Evolutionary conservation across 139 green algal genomes (phyloP).

Genomic region (Microglena sp.): DNA sequence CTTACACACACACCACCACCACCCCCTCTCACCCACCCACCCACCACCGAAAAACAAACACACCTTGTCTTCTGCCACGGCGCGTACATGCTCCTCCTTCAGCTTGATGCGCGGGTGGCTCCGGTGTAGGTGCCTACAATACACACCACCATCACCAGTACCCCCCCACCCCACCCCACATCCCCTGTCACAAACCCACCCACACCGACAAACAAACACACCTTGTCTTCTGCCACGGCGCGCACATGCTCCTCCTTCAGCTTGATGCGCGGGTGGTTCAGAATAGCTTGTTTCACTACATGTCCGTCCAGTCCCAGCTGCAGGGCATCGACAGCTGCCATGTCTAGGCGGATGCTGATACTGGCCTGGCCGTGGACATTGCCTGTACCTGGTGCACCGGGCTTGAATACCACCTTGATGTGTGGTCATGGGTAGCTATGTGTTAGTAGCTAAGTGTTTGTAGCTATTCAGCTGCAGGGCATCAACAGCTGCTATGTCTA

Average conservation of each 20-base stretch:
- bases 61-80: slow-evolving; percentile 35
- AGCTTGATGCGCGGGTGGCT: slow-evolving; percentile 72
- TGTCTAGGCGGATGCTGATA: slow-evolving; percentile 57
- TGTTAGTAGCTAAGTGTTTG: no score
- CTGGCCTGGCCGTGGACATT: slow-evolving; percentile 22
- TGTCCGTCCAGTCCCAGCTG: slow-evolving; percentile 65
- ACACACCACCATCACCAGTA: no score
- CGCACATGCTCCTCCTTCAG: slow-evolving; percentile 56
- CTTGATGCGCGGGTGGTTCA: slow-evolving; percentile 58
- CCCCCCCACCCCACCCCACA: no score
- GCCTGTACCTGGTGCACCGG: no score
- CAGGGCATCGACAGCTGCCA: slow-evolving; percentile 47
- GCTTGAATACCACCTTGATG: no score
- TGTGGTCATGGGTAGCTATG: no score
- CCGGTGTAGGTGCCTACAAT: no score
- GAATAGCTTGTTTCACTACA: slow-evolving; percentile 42
- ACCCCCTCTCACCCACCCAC: no score
- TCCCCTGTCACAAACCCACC: no score
- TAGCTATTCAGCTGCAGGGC: slow-evolving; percentile 76
- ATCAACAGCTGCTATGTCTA: slow-evolving; percentile 56
- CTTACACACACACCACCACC: no score
- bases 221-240: slow-evolving; percentile 31
- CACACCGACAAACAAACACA: slow-evolving; percentile 2
- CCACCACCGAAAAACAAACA: no score
- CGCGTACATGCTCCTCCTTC: slow-evolving; percentile 49